Base-by-base conservation (phyloP, 345 rosid genomes). In the Eutrema yunnanense region DNA sequence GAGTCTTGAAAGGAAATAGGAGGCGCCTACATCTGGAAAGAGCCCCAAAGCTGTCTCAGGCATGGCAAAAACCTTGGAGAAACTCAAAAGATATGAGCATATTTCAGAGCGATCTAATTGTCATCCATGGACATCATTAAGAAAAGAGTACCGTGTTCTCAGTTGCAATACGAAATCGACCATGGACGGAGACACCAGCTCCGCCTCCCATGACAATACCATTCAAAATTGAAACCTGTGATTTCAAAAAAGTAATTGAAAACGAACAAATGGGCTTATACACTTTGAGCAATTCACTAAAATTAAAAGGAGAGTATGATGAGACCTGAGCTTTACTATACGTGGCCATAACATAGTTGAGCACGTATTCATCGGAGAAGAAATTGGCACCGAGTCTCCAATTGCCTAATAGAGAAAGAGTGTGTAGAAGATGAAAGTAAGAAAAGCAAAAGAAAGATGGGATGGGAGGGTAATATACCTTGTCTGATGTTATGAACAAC, bases 171-270 rank as follows among this genome's bases (percentile, higher is more conserved):
- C 96, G 89, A 71, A 90, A 88, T 63, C 83, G 79, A 67, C 98
- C 96, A 74, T 93, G 94, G 14, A 88, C 36, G 8, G 96, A 87
- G 77, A 71, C 75, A 72, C 96, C 97, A 78, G 85, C 87, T 16
- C 97, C 98, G n/a, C 85, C 97, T 68, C 98, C 97, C 96, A 90
- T 88, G 77, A 87, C 87, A 73, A 93, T 87, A 71, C 98, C 98
- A 78, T 87, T 81, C 40, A 89, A 85, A 59, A 93, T 75, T 1
- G 97, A 90, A 44, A 93, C 87, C 94, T 92, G 68, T 46, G 73
- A 44, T 51, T 16, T 50, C 22, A 44, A 49, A 34, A 50, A 2
- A 49, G 67, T 49, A 22, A 32, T 22, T 36, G 19, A 42, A 36
- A 27, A 48, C 6, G 49, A 60, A 33, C 7, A 1, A 70, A 50